phyloP scores from a whole-genome alignment of 306 rosid species.

The Lagenaria siceraria region DNA sequence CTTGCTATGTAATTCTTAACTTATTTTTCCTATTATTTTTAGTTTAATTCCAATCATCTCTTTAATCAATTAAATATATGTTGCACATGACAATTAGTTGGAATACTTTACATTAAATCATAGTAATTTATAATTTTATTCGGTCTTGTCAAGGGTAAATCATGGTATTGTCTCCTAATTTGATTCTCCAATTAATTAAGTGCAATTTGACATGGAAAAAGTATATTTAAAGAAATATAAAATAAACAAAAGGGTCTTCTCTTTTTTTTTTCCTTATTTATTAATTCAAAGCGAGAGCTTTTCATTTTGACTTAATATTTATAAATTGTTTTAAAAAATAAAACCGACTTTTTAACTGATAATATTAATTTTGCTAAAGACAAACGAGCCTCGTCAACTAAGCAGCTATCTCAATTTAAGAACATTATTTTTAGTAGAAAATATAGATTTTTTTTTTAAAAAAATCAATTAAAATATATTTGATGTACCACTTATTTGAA shows the following conservation, averaged over 20 bases:
- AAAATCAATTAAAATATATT: neutral
- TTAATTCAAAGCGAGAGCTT: too few species aligned
- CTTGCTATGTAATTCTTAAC: neutral
- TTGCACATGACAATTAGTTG: neutral
- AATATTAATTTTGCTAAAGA: neutral
- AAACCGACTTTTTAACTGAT: neutral
- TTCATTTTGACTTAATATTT: neutral
- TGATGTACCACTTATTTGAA: neutral
- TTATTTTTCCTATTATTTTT: neutral
- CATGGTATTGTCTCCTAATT: neutral
- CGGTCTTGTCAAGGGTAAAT: neutral
- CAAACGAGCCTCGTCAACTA: neutral
- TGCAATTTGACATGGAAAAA: neutral
- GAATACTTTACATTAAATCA: neutral
- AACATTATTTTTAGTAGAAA: neutral
- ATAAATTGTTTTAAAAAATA: neutral
- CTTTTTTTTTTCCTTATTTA: neutral
- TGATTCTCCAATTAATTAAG: neutral
- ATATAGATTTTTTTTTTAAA: neutral
- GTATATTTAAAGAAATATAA: neutral
- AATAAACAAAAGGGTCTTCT: neutral
- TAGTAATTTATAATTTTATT: neutral
- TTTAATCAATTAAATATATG: neutral
- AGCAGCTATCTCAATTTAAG: neutral
- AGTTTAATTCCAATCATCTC: neutral